A percentile compares a stretch with the other conserved stretches of the same genome.
phyloP scores from a whole-genome alignment of 129 eudicot species.

The Flaveria linearis region DNA sequence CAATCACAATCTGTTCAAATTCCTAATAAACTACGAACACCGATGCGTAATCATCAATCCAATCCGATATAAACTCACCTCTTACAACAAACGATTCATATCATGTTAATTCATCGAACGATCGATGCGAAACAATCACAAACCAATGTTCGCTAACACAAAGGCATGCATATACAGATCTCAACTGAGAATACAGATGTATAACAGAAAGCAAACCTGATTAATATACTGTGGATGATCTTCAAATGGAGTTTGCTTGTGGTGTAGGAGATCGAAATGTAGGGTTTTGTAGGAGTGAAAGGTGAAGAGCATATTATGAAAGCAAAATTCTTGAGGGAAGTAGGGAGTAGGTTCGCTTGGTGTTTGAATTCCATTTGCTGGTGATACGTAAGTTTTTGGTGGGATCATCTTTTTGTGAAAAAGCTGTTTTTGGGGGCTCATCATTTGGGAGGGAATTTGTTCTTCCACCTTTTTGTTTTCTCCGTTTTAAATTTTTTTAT shows the following conservation, averaged over 20 bases:
- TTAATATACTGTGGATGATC: background rate
- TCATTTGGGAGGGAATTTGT: conserved; percentile 76
- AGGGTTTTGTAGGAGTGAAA: conserved; percentile 25
- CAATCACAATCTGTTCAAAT: background rate
- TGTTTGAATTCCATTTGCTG: conserved; percentile 36
- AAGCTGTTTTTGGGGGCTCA: conserved; percentile 33
- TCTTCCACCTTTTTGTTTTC: conserved; percentile 28
- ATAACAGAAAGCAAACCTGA: conserved; percentile 28
- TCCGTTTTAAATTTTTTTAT: background rate
- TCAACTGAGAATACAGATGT: background rate
- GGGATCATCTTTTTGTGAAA: conserved; percentile 34
- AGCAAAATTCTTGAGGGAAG: conserved; percentile 29
- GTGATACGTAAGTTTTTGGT: conserved; percentile 14
- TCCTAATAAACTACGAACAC: background rate
- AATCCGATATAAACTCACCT: background rate
- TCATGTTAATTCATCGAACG: background rate
- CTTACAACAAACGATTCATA: background rate
- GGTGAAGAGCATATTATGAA: conserved; percentile 19
- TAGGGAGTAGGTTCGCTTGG: conserved; percentile 15
- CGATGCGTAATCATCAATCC: background rate
- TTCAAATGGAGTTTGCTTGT: background rate
- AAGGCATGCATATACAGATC: background rate
- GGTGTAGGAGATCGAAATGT: background rate
- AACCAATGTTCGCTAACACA: background rate
- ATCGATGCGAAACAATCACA: background rate